Percentiles rank a stretch among this genome's conserved stretches.
phyloP scores from a whole-genome alignment of 75 land plant genomes.

The Sequoia sempervirens region DNA sequence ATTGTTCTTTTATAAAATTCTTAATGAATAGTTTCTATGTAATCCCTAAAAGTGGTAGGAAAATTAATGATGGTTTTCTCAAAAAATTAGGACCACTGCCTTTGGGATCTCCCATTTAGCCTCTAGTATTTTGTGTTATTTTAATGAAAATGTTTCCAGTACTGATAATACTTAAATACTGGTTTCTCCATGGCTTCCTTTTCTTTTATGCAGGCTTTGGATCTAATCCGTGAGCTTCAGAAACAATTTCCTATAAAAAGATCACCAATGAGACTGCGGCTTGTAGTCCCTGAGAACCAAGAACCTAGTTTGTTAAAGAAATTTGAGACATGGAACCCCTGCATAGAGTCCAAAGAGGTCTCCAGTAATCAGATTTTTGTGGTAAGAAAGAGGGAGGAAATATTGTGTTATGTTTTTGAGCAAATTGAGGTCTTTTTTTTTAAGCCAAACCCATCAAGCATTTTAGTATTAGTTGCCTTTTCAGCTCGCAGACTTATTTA shows the following conservation, averaged over 20 bases:
- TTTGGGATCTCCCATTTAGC: neutral
- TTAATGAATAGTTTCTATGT: neutral
- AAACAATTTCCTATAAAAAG: constrained; percentile 87
- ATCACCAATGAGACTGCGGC: constrained; percentile 72
- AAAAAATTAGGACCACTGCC: neutral
- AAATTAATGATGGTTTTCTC: neutral
- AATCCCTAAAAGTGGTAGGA: neutral
- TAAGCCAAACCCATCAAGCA: neutral
- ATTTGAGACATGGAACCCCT: constrained; percentile 58
- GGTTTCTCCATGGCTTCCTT: neutral
- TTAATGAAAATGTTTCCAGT: neutral
- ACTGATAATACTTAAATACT: neutral
- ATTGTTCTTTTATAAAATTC: neutral
- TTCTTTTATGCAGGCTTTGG: constrained; percentile 72
- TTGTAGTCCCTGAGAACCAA: constrained; percentile 44
- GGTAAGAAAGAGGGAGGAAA: constrained; percentile 30
- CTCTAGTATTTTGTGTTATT: neutral
- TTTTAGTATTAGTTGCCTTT: neutral
- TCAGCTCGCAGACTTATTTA: neutral
- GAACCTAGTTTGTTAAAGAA: constrained; percentile 44
- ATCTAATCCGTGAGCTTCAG: constrained; percentile 85
- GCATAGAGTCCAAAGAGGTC: constrained; percentile 56
- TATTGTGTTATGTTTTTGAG: neutral
- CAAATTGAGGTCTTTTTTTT: constrained; percentile 1
- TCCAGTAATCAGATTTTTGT: constrained; percentile 48